A percentile compares a stretch with the other conserved stretches of the same genome.
phyloP scores from a whole-genome alignment of 2,329 filamentous ascomycete genomes.

The Pyrenophora seminiperda region DNA sequence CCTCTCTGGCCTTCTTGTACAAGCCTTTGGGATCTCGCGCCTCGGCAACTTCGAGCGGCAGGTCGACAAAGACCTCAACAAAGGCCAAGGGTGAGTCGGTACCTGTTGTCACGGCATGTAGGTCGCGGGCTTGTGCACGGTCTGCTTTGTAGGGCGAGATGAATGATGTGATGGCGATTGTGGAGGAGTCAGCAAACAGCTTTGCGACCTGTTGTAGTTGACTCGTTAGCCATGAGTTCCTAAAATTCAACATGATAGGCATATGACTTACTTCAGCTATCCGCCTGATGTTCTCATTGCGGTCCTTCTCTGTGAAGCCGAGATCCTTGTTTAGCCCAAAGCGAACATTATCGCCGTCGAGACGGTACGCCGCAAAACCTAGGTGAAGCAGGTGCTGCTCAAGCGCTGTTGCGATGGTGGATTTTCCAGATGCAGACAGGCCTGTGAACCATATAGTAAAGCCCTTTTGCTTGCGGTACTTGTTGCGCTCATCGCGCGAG shows the following conservation, averaged over 20 bases:
- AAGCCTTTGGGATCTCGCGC: constrained; percentile 95
- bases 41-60: constrained; percentile 90
- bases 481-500: constrained; percentile 75
- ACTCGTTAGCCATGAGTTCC: not conserved
- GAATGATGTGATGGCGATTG: constrained; percentile 91
- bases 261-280: constrained; percentile 71
- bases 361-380: constrained; percentile 81
- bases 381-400: constrained; percentile 95
- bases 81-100: constrained; percentile 75
- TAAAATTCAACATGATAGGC: too few species aligned
- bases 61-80: constrained; percentile 91
- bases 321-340: constrained; percentile 98
- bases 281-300: constrained; percentile 96
- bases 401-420: constrained; percentile 92
- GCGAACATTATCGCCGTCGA: constrained; percentile 97
- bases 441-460: constrained; percentile 98
- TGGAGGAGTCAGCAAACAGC: constrained; percentile 89
- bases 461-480: constrained; percentile 79
- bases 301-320: constrained; percentile 88
- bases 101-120: constrained; percentile 68
- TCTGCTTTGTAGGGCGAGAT: constrained; percentile 94
- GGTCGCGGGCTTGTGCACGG: constrained; percentile 76
- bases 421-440: constrained; percentile 94
- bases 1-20: constrained; percentile 94
- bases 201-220: constrained; percentile 71